Evolutionary conservation across 1,284 basidiomycete species (phyloP).

Genomic region (Ustilago sp.): DNA sequence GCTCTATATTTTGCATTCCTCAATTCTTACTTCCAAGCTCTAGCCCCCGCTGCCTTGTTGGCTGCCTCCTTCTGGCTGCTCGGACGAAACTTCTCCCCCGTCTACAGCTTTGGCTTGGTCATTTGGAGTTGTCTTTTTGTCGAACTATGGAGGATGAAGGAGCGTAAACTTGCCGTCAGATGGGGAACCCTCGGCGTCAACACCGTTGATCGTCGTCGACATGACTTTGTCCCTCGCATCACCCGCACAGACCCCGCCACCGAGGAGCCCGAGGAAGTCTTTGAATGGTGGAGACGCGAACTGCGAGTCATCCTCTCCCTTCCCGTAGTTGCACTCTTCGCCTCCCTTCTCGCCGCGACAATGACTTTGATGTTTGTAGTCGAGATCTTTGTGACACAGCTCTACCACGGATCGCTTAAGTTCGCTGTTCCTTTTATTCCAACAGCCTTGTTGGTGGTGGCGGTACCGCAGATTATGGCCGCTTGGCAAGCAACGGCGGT

Average conservation of each 20-base stretch:
- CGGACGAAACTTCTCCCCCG: conserved; percentile 49
- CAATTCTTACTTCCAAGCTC: conserved; percentile 63
- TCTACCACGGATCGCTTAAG: conserved; percentile 83
- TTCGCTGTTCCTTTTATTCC: conserved; percentile 80
- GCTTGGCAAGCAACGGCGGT: conserved; percentile 80
- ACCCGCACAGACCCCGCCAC: conserved; percentile 56
- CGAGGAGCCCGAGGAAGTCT: conserved; percentile 65
- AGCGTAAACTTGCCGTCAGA: conserved; percentile 63
- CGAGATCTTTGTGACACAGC: conserved; percentile 68
- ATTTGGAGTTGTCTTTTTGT: conserved; percentile 62
- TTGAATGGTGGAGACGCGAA: conserved; percentile 71
- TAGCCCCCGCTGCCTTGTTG: conserved; percentile 55
- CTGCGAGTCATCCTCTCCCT: conserved; percentile 79
- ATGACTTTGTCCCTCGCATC: conserved; percentile 57
- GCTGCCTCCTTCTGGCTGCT: conserved; percentile 59
- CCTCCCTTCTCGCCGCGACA: conserved; percentile 75
- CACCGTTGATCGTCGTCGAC: conserved; percentile 48
- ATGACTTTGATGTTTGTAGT: conserved; percentile 69
- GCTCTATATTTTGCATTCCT: conserved; percentile 69
- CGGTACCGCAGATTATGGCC: conserved; percentile 86
- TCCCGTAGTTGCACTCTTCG: conserved; percentile 83
- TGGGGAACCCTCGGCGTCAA: conserved; percentile 65
- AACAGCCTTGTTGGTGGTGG: conserved; percentile 82
- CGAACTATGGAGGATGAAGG: conserved; percentile 67
- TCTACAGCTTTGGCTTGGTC: conserved; percentile 62